These are phyloP conservation scores for Hypoxylon sp. DNA, from an alignment of 2,329 filamentous ascomycete species.

Conservation along the genomic window DNA sequence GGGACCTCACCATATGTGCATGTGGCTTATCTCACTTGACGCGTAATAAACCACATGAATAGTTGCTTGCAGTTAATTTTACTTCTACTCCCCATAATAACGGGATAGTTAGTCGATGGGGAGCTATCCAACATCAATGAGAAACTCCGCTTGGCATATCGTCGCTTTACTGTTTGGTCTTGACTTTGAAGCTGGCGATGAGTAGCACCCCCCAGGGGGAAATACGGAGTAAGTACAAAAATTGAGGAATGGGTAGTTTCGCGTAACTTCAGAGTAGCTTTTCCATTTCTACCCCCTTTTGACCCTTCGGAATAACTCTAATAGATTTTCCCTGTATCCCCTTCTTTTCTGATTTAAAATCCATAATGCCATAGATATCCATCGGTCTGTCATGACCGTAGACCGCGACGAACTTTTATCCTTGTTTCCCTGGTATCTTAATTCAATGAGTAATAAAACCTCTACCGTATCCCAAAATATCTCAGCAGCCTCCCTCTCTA, in stretches of 20 bases:
- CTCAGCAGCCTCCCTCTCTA: neutral
- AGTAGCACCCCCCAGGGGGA: too few species aligned
- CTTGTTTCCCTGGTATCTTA: constrained; percentile 28
- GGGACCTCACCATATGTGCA: neutral
- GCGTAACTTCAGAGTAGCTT: neutral
- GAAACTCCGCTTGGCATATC: neutral
- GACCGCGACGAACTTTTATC: neutral
- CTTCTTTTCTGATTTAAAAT: constrained; percentile 6
- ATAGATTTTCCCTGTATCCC: constrained; percentile 1
- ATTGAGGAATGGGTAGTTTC: neutral
- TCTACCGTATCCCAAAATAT: neutral
- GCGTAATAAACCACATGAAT: neutral
- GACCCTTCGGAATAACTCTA: neutral
- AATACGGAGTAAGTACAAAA: neutral
- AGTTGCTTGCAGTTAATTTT: neutral
- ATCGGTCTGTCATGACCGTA: neutral
- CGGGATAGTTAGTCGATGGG: neutral
- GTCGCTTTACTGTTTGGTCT: neutral
- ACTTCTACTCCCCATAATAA: neutral
- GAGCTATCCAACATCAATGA: neutral
- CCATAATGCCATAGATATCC: neutral
- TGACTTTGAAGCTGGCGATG: neutral
- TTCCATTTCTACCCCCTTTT: neutral
- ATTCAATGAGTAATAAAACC: constrained; percentile 6
- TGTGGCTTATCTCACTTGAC: neutral